Base-by-base conservation (phyloP, 805 yeast species). In the Cyberlindnera petersonii region DNA sequence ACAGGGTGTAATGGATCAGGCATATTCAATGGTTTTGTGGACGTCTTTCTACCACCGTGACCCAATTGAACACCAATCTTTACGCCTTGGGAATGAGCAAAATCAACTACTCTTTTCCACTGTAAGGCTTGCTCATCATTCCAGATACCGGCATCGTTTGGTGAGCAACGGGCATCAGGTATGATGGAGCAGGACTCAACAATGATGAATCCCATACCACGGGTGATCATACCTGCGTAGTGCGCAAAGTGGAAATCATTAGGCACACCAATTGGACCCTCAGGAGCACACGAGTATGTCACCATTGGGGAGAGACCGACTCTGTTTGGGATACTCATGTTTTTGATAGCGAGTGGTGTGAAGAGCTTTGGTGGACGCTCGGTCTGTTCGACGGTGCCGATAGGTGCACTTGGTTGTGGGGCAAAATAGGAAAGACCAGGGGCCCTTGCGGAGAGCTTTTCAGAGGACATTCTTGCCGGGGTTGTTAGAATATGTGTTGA, bases 31-130 rank as follows among this genome's bases (percentile, higher is more conserved):
- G 68, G 58, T 22, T 58, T 60, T 14, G 62, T 63, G 37, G 63
- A 55, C 1, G 63, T 66, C 47, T 74, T 72, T 47, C 78, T 65
- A 35, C 82, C 82, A 22, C 72, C 76, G 52, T 75, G 81, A n/a
- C 68, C 71, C 18, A 77, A 29, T 54, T 78, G 84, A 34, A 73
- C 55, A 24, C 80, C 83, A 42, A 75, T 66, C 16, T 55, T 54
- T 24, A 60, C 64, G 27, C 64, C 64, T 36, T 71, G 72, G 0
- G 70, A 48, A 47, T 74, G 79, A 4, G 60, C 68, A 44, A 60
- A 67, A 14, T 72, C 73, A 4, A 68, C 74, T 31, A 72, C 54
- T 17, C 55, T 54, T 31, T 60, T 63, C 40, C 65, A 56, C 16
- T 60, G 59, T 9, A 35, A 27, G 2, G 77, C 79, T 35, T 74